Base-by-base conservation (phyloP, 768 basidiomycete species). In the Lentinula edodes region DNA sequence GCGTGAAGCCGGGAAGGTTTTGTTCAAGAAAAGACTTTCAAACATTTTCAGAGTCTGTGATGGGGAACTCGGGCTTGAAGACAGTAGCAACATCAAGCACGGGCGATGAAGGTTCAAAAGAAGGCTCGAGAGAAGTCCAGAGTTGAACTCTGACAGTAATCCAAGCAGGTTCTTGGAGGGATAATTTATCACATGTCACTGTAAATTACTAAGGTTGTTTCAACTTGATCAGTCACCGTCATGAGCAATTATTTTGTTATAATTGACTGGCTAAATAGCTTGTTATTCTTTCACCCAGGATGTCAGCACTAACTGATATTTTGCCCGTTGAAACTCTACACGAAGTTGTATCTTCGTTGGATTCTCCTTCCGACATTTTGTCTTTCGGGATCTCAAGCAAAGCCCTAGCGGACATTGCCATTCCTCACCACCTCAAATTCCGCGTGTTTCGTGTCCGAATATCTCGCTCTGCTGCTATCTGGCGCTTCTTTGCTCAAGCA, bases 11-110 rank as follows among this genome's bases (percentile, higher is more conserved):
- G 52, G 77, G 79, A 50, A 75, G 83, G 60, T 72, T 76, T 13
- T 80, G 80, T 66, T 76, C 76, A 42, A 83, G 80, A 64, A 72
- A 78, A 61, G 83, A 84, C 50, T 87, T 87, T 70, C 75, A 75
- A 53, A 76, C 79, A 7, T 85, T 87, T 65, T 76, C 80, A 16
- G 74, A 79, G 63, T 68, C 74, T 18, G 70, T 85, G 55, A 67
- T 79, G 58, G 71, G 75, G 61, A 76, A 70, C 38, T 20, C 55
- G 7, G 45, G 28, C 32, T 56, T 56, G 55, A 56, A 56, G 39
- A 56, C 20, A 23, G 15, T 15, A 39, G 38, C 10, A 12, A 39
- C 9, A 16, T 35, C 4, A 12, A 48, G 46, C 18, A 12, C 9
- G 46, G 23, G 12, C 3, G 46, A 48, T 18, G 46, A 48, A 48